These are phyloP conservation scores for Starmerella potacharoeniae DNA, from an alignment of 805 yeast species.

Conservation along the genomic window DNA sequence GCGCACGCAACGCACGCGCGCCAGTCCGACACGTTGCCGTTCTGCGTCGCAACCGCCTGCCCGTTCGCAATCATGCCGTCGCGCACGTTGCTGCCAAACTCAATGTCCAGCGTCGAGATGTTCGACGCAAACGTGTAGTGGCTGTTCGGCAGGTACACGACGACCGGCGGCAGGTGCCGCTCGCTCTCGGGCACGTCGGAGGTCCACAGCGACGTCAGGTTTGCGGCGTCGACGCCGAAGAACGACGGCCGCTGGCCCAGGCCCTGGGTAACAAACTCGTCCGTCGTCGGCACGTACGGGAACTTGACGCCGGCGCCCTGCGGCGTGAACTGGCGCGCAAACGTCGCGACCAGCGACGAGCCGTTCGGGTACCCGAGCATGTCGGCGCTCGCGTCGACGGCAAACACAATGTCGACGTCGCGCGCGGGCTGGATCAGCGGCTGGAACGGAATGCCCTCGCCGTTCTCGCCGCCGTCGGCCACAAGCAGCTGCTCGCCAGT, in stretches of 20 bases:
- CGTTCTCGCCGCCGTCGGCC: conserved; percentile 74
- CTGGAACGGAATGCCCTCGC: conserved; percentile 56
- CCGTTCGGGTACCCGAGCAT: conserved; percentile 29
- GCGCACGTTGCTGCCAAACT: conserved; percentile 45
- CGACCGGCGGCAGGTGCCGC: conserved; percentile 35
- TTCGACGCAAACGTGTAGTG: conserved; percentile 50
- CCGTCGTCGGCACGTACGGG: conserved; percentile 19
- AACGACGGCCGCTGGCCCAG: conserved; percentile 44
- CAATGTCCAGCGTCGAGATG: conserved; percentile 53
- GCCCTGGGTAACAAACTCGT: conserved; percentile 41
- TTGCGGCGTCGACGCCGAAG: conserved; percentile 64
- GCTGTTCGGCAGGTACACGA: conserved; percentile 57
- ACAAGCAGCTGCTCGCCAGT: conserved; percentile 35
- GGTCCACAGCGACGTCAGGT: conserved; percentile 35
- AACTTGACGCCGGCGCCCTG: conserved; percentile 16
- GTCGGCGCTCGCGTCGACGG: conserved; percentile 30
- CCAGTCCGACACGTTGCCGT: conserved; percentile 49
- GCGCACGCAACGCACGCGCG: conserved; percentile 67
- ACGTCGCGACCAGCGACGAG: conserved; percentile 28
- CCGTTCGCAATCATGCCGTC: conserved; percentile 52
- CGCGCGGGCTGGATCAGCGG: conserved; percentile 54
- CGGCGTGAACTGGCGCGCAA: conserved; percentile 18
- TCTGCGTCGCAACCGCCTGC: conserved; percentile 51
- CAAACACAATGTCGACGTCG: conserved; percentile 49
- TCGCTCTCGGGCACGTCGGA: not conserved